Base-by-base conservation (phyloP, 805 yeast species). In the Starmerella khaoyaiensis region DNA sequence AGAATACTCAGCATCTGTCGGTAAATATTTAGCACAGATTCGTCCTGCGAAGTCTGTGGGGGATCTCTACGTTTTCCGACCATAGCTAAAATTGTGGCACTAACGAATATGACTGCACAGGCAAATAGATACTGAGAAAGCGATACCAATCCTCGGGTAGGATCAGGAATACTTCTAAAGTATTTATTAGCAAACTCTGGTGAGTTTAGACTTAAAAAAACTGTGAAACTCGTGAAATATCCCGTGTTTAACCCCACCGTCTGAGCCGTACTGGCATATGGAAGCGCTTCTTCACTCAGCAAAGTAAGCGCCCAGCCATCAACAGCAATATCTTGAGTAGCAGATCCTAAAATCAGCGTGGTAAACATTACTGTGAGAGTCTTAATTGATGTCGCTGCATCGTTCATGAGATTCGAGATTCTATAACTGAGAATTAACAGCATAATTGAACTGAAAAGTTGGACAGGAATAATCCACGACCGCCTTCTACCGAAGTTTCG, bases 271-370 rank as follows among this genome's bases (percentile, higher is more conserved):
- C 94, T 81, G 0, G 98, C 97, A 62, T 74, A 90, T 14, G 93
- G 76, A 44, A 90, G 64, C 11, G 93, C 78, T 20, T 71, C 72
- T 19, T 75, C 74, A 14, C 86, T 74, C 36, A 90, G 64, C 27
- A 87, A 74, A 1, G 95, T 90, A 52, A 90, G 62, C 0, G 97
- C 96, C 98, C 98, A 90, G 9, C 98, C 97, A 61, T 90, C 98
- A 17, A 90, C 98, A 0, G 98, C 97, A 39, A 90, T 90, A 56
- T 90, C 98, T 58, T 90, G 98, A 0, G 98, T 87, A 1, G 97
- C 96, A 61, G 96, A 86, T 42, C 86, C 65, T 40, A 87, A 71
- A 22, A 90, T 90, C 41, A 90, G 62, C 17, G 73, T 46, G 50
- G 86, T 80, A 59, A 90, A 90, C 39, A 73, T 67, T 34, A 64